Evolutionary conservation across 345 rosid genomes (phyloP).

Genomic region (Orychophragmus violaceus): DNA sequence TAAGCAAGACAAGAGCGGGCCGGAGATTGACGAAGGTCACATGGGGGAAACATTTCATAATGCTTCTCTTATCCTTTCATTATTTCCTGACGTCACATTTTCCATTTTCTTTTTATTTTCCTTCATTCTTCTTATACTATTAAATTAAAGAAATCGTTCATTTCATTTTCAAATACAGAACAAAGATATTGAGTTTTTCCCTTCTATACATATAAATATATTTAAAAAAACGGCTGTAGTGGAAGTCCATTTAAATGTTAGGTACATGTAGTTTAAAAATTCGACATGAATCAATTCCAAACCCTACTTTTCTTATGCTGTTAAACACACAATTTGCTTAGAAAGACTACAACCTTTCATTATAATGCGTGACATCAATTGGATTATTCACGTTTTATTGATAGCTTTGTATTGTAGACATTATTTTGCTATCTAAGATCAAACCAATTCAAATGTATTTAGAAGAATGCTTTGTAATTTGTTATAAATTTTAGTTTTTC

Average conservation of each 20-base stretch:
- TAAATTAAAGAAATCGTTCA: neutral
- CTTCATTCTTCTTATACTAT: neutral
- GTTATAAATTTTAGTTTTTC: no score
- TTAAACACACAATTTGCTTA: neutral
- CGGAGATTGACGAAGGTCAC: conserved; percentile 25
- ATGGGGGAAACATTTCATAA: conserved; percentile 21
- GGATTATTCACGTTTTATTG: neutral
- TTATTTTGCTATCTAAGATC: neutral
- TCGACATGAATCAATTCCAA: conserved; percentile 6
- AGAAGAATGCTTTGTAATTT: neutral
- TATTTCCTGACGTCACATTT: conserved; percentile 25
- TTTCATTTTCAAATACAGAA: neutral
- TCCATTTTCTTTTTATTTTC: neutral
- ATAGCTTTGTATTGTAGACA: neutral
- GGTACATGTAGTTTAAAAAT: neutral
- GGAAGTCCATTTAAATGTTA: conserved; percentile 26
- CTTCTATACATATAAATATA: neutral
- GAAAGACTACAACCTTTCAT: neutral
- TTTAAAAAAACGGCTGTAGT: conserved; percentile 10
- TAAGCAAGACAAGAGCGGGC: conserved; percentile 32
- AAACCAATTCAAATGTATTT: neutral
- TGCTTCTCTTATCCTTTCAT: conserved; percentile 24
- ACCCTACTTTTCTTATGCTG: neutral
- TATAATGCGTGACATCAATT: conserved; percentile 8
- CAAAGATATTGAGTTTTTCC: neutral